Evolutionary conservation across 192 early-diverging fungal species (phyloP).

Genomic region (Coemansia reversa): DNA sequence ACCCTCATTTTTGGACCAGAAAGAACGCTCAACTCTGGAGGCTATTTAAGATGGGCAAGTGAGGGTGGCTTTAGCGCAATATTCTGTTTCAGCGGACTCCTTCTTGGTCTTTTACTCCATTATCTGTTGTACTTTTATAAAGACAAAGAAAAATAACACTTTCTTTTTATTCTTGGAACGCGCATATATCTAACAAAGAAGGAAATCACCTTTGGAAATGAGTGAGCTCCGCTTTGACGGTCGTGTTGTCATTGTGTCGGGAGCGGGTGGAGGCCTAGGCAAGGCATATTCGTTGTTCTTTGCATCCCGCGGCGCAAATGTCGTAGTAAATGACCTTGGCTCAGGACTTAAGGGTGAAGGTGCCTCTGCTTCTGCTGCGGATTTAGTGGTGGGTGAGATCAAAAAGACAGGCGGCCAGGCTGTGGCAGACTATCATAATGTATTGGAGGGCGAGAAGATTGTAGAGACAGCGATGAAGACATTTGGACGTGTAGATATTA

Average conservation of each 20-base stretch:
- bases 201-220: not conserved
- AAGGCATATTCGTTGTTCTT: slow-evolving; percentile 92
- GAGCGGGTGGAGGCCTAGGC: slow-evolving; percentile 90
- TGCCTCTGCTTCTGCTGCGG: slow-evolving; percentile 74
- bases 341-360: slow-evolving; percentile 75
- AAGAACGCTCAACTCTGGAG: not conserved
- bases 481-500: slow-evolving; percentile 91
- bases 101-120: not conserved
- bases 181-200: not conserved
- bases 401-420: slow-evolving; percentile 82
- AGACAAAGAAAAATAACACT: not conserved
- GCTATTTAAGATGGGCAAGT: not conserved
- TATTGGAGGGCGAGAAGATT: slow-evolving; percentile 97
- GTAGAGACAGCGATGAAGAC: slow-evolving; percentile 94
- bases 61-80: not conserved
- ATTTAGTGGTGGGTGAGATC: slow-evolving; percentile 95
- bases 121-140: not conserved
- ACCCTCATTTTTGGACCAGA: not conserved
- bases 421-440: slow-evolving; percentile 96
- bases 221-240: slow-evolving; percentile 67
- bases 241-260: slow-evolving; percentile 92
- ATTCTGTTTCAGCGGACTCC: not conserved
- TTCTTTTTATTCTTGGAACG: not conserved
- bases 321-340: slow-evolving; percentile 97
- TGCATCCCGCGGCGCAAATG: slow-evolving; percentile 83